A percentile compares a stretch with the other conserved stretches of the same genome.
Conservation (phyloP, 2,329 filamentous ascomycete genomes). For the Pseudopyrenochaeta lycopersici region DNA sequence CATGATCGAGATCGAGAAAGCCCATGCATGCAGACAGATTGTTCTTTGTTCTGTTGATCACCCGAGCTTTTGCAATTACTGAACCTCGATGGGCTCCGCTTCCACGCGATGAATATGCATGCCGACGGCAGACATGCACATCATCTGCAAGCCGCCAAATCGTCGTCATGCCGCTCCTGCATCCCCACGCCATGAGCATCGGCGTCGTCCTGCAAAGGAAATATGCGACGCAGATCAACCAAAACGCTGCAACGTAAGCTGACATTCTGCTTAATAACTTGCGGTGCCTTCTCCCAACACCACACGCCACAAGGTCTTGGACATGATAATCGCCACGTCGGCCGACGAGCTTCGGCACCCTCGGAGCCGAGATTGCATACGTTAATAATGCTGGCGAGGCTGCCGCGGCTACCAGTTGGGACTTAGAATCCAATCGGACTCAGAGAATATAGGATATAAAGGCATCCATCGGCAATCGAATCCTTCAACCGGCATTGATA, state of each 20-base stretch:
- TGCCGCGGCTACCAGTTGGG: not conserved
- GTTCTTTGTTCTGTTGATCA: too few relatives aligned
- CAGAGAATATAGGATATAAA: too few relatives aligned
- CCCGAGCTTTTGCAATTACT: not conserved
- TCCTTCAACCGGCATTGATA: too few relatives aligned
- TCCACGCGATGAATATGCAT: slow-evolving; percentile 2
- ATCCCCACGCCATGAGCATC: not conserved
- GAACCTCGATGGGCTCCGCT: not conserved
- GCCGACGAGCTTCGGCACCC: not conserved
- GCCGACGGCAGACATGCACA: not conserved
- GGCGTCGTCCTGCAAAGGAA: not conserved
- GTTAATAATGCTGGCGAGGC: not conserved
- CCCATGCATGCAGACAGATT: not conserved
- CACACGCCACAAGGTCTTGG: not conserved
- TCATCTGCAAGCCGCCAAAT: slow-evolving; percentile 2
- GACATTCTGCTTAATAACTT: not conserved
- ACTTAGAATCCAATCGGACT: too few relatives aligned
- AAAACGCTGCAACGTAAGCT: not conserved
- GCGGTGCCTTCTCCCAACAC: not conserved
- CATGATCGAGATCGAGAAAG: not conserved
- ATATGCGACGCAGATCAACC: not conserved
- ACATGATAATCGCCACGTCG: not conserved
- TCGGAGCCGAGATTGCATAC: not conserved
- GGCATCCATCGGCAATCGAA: too few relatives aligned
- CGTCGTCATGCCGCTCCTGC: not conserved